Evolutionary conservation across 2,329 filamentous ascomycete species (phyloP), one percentile per base, ranked within the genome.

Genomic region (Colletotrichum sp.): DNA sequence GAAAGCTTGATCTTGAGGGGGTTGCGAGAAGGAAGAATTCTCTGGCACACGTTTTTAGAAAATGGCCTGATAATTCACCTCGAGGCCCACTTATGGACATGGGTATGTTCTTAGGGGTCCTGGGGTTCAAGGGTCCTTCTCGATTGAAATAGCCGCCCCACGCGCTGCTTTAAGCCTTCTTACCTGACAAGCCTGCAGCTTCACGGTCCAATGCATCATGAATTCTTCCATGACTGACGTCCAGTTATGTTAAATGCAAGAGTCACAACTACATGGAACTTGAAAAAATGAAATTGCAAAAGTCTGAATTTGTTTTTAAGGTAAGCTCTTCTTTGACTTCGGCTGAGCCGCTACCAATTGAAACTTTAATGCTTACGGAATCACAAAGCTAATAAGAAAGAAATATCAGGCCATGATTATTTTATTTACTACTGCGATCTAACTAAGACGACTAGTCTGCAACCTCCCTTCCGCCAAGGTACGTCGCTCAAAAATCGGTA

Each of bases 1-100:
- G 12, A 34, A 70, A 63, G 16, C 55, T 32, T 24, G 36, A 43
- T 48, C 12, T 70, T 21, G 67, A 58, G 61, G 67, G 67, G 57
- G 57, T 52, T 70, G 67, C n/a, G n/a, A 63, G 57, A 63, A 34
- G 57, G 43, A 12, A 48, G 36, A 70, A 38, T 34, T 24, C 57
- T 52, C 38, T 63, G 57, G 34, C 57, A 63, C 30, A 61, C 28
- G 43, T 70, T 61, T 63, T 63, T 58, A 34, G 67, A 26, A 70
- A 70, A 63, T 70, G 67, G 67, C 67, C 67, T 70, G 67, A 70
- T 70, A 52, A 61, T 63, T 70, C 60, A 67, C 38, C 13, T 72
- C 6, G 4, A 67, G 63, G 10, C 43, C 69, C 63, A 72, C 69
- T 57, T 72, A 24, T 18, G 34, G 60, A 48, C 69, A 67, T 57